Evolutionary conservation across 805 yeast genomes (phyloP), one percentile per base, ranked within the genome.

Genomic region (Tetrapisispora phaffii): DNA sequence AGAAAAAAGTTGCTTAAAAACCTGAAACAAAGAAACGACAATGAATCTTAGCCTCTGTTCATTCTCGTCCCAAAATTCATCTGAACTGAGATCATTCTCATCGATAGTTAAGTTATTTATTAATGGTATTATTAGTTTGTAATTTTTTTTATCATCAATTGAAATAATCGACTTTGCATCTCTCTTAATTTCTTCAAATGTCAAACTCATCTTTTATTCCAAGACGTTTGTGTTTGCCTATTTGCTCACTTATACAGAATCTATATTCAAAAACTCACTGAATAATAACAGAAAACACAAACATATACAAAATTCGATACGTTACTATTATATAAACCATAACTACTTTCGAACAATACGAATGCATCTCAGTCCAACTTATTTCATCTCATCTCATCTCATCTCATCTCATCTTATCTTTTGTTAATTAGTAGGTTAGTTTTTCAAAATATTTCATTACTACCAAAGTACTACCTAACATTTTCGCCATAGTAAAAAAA

Each of bases 1-100:
- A 20, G 47, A 38, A 33, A 63, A 62, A n/a, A 64, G 44, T 37
- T 62, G 61, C 28, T 59, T 59, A 41, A 60, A 63, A 10, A 62
- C 53, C 39, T 61, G 67, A 44, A 56, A 54, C 9, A 64, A 46
- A 0, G 65, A 55, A 20, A 63, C 55, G 4, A 60, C 56, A 39
- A 62, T 28, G 44, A 59, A 64, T 42, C 68, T 49, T 23, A 52
- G 35, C 17, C 44, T 54, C 8, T 52, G 49, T 41, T 61, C 65
- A 1, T 39, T 44, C n/a, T 41, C 46, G 2, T 26, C 34, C 40
- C 29, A 17, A 21, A 20, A 26, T 37, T 16, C 19, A 22, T 48
- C 57, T 21, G 49, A 52, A 19, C 43, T 37, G 2, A 41, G 24
- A 15, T 47, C 40, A 3, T 44, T 48, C 29, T 33, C 26, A 7